Evolutionary conservation across 495 filamentous ascomycete genomes (phyloP), one percentile per base, ranked within the genome.

Genomic region (Penicillium coprophilum): DNA sequence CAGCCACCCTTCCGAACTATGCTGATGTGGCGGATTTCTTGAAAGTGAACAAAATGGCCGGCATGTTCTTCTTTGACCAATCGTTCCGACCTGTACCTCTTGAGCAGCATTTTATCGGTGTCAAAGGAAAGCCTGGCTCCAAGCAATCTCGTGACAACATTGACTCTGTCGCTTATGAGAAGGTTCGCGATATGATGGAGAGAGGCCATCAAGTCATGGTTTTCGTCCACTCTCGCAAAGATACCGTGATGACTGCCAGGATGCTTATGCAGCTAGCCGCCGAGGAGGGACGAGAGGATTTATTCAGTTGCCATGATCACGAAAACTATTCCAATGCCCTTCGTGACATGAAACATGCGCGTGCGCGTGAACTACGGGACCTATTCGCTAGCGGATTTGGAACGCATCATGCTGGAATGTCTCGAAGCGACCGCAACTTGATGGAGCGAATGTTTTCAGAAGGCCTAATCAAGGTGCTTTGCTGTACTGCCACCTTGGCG

Each of bases 61-160:
- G 94, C 1, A 68, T 99, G 24, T 99, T 99, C 70, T 99, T 96
- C 70, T 99, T 99, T 65, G 94, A 99, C 69, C 82, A 82, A 4
- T 97, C 94, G 0, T 99, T 99, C 73, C 83, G 94, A 31, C 94
- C 94, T 6, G 94, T 99, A 5, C 95, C 94, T 30, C 82, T 99
- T 15, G 92, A 97, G 69, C 94, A 99, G 65, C 94, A 96, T 73
- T 99, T 99, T 64, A 82, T 99, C 40, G 94, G 94, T 21, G 91
- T 96, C 21, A 96, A 92, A 71, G 94, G 94, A 6, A 99, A 97
- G 69, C 66, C 91, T 2, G 87, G 88, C 4, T 83, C 83, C 13
- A 92, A 85, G 58, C 75, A 81, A 50, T 92, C 89, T 12, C 82
- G 88, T 41, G 95, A 97, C 30, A 96, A 97, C 55, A 73, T 99